phyloP scores from a whole-genome alignment of 2,329 filamentous ascomycete genomes.

The Aphanocladium album region DNA sequence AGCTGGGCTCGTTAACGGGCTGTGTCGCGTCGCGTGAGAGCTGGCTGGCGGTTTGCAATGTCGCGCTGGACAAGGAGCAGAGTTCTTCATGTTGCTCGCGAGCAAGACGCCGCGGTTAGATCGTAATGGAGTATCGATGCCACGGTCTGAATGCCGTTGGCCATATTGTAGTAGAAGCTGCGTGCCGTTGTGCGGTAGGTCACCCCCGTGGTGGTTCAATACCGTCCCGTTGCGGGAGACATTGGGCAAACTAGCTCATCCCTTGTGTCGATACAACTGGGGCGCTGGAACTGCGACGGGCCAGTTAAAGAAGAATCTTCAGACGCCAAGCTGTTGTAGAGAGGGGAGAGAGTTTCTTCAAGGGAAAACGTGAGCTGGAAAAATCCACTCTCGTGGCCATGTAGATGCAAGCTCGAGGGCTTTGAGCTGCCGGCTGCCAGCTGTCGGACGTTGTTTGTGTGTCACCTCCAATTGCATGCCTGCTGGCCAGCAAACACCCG shows the following conservation, averaged over 20 bases:
- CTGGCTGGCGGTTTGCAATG: background rate
- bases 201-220: background rate
- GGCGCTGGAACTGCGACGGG: background rate
- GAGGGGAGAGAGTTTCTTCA: background rate
- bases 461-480: background rate
- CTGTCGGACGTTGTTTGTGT: background rate
- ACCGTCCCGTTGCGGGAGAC: background rate
- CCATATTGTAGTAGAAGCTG: background rate
- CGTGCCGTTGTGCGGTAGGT: background rate
- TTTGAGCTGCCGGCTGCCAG: background rate
- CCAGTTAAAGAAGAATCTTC: background rate
- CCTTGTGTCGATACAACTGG: background rate
- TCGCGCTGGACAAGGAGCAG: background rate
- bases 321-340: background rate
- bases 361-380: background rate
- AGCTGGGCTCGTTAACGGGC: background rate
- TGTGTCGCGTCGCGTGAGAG: background rate
- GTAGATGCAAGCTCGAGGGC: background rate
- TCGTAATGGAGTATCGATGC: background rate
- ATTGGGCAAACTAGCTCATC: background rate
- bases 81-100: background rate
- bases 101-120: background rate
- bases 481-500: background rate
- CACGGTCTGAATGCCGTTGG: background rate
- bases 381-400: background rate